A percentile compares a stretch with the other conserved stretches of the same genome.
These are phyloP conservation scores for Podospora bellae-mahoneyi DNA, from an alignment of 495 filamentous ascomycete genomes.

Conservation along the genomic window DNA sequence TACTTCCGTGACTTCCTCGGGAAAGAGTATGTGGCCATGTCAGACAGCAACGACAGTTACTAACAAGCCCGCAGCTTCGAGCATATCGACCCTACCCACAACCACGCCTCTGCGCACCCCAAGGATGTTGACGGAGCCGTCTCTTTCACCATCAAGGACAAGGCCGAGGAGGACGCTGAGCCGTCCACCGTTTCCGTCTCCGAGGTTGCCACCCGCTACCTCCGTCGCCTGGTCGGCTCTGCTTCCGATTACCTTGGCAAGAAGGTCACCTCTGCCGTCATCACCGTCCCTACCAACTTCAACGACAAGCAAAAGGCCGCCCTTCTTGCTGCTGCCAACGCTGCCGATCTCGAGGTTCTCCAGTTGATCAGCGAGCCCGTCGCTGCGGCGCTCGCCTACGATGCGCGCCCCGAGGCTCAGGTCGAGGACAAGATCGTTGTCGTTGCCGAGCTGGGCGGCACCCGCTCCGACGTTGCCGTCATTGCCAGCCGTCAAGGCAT, in stretches of 20 bases:
- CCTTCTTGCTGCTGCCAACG: conserved; percentile 70
- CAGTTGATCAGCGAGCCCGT: conserved; percentile 94
- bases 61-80: conserved; percentile 58
- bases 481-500: conserved; percentile 89
- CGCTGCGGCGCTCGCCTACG: conserved; percentile 86
- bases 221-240: conserved; percentile 74
- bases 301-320: conserved; percentile 78
- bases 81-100: conserved; percentile 92
- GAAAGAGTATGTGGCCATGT: conserved; percentile 62
- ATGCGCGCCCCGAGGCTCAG: conserved; percentile 74
- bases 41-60: neutral
- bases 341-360: conserved; percentile 80
- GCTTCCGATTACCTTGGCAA: conserved; percentile 90
- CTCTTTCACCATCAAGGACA: conserved; percentile 80
- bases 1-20: conserved; percentile 96
- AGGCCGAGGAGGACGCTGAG: conserved; percentile 61
- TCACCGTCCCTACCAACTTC: conserved; percentile 93
- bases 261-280: conserved; percentile 85
- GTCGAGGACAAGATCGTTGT: conserved; percentile 82
- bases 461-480: conserved; percentile 85
- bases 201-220: conserved; percentile 82
- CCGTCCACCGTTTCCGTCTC: conserved; percentile 71
- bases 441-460: conserved; percentile 90
- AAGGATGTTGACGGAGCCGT: conserved; percentile 67
- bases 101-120: conserved; percentile 90